Base-by-base conservation (phyloP, 805 yeast species). In the Nakazawaea wyomingensis region DNA sequence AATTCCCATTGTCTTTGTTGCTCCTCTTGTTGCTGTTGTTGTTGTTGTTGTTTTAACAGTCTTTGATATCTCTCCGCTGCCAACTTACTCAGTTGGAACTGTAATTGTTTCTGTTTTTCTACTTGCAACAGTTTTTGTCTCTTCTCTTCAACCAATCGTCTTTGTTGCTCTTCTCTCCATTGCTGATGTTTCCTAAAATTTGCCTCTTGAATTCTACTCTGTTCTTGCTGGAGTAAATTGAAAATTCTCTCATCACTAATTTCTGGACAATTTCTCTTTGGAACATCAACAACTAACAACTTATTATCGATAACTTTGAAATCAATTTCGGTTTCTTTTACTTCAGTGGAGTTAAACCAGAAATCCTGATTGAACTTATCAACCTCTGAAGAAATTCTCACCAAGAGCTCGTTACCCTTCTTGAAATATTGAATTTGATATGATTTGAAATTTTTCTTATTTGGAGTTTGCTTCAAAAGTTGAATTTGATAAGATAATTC, bases 341-440 rank as follows among this genome's bases (percentile, higher is more conserved):
- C 34, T 13, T 33, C 39, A 14, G 11, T 14, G 4, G 45, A 10
- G 11, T 37, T 20, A 21, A 41, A 45, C 22, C 33, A 20, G 28
- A 22, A 45, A 26, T 19, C 21, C 17, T 41, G 31, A 3, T 8
- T 7, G 14, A 37, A 45, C 4, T 34, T 27, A 32, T 45, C 48
- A 3, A 17, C n/a, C 7, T 16, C 27, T 4, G 48, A 45, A 13
- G 34, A 17, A 14, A 45, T 29, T 11, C 24, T 41, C 17, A 41
- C 16, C 13, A 38, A 19, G 4, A 37, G 11, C 26, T 30, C 26
- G 11, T 37, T 33, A 21, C 29, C 16, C 17, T 32, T 37, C 31
- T 37, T 41, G 22, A 41, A 41, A 31, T 41, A 45, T 20, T 41
- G 37, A 21, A 45, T 45, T 16, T 37, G 35, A 31, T 41, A 45